Evolutionary conservation across 2,329 filamentous ascomycete genomes (phyloP), one percentile per base, ranked within the genome.

Genomic region (Hypoxylon sp.): DNA sequence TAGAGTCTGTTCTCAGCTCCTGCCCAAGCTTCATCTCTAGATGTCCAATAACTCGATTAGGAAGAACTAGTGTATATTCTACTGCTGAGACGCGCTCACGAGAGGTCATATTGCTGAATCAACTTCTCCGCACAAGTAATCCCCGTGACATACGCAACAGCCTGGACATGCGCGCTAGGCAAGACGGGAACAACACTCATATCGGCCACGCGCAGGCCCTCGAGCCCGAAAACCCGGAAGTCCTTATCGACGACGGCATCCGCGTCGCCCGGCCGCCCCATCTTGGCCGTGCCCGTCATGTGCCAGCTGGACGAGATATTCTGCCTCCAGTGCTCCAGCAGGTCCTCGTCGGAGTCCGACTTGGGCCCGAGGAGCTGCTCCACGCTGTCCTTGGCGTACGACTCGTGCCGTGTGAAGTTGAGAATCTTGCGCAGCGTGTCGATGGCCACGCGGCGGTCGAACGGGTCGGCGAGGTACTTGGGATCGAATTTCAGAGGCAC

Each of bases 221-320:
- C 70, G 9, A 81, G 63, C 0, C 79, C 79, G 19, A 73, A 67
- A 1, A 82, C 72, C 20, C 71, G 70, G 32, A 83, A 76, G 7
- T 77, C 70, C 0, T 58, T 69, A 62, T 83, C 78, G 5, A 83
- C 78, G 19, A 72, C 78, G 1, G 77, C 74, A 23, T 74, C 70
- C 0, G 51, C 41, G 7, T 78, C 75, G 1, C 64, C 71, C 0
- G 45, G 29, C 52, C 69, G 74, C 0, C 81, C 82, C 82, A 86
- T 86, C 63, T 77, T 78, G 7, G 73, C 74, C 0, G 82, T 86
- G 0, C 80, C 78, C 0, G 72, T 79, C 76, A 76, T 82, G 63
- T 79, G 81, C 77, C 74, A 83, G 43, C 70, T 79, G 2, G 74
- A 78, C 21, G 64, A 70, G n/a, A 73, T 67, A 16, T 67, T 75